phyloP scores from a whole-genome alignment of 805 yeast species.

The Zygosaccharomyces bisporus region DNA sequence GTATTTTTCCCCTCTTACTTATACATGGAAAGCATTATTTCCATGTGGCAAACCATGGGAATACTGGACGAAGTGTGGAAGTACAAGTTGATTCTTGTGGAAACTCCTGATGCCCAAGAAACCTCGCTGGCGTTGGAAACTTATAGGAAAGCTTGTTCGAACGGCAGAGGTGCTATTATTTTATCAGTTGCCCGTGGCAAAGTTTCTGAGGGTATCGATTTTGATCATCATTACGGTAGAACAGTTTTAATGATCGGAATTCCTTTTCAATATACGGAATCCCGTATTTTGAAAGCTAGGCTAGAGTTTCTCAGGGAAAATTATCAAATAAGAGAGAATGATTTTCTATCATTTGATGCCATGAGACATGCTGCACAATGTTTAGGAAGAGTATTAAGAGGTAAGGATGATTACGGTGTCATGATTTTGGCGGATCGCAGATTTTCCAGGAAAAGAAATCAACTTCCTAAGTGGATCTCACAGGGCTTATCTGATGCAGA shows the following conservation, averaged over 20 bases:
- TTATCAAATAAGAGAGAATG: conserved; percentile 88
- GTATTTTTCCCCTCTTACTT: conserved; percentile 96
- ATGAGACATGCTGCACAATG: conserved; percentile 99
- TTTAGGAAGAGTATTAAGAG: conserved; percentile 92
- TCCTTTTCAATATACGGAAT: conserved; percentile 98
- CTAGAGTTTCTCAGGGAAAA: conserved; percentile 90
- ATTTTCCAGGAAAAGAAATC: conserved; percentile 78
- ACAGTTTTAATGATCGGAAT: conserved; percentile 98
- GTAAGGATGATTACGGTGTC: conserved; percentile 97
- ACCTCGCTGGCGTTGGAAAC: conserved; percentile 94
- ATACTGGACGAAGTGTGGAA: conserved; percentile 98
- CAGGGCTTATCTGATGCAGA: conserved; percentile 92
- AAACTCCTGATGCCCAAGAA: conserved; percentile 99
- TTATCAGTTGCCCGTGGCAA: conserved; percentile 98
- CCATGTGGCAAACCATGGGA: conserved; percentile 99
- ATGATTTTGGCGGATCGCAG: conserved; percentile 97
- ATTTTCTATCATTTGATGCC: conserved; percentile 94
- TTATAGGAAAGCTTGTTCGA: conserved; percentile 91
- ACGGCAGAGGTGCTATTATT: conserved; percentile 96
- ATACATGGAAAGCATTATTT: conserved; percentile 96
- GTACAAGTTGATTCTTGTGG: conserved; percentile 88
- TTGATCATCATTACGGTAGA: conserved; percentile 96
- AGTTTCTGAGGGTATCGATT: conserved; percentile 98
- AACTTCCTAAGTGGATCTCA: conserved; percentile 95
- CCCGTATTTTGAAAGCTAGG: conserved; percentile 91